Conservation (phyloP, 2,329 filamentous ascomycete species). For the Colletotrichum cereale region DNA sequence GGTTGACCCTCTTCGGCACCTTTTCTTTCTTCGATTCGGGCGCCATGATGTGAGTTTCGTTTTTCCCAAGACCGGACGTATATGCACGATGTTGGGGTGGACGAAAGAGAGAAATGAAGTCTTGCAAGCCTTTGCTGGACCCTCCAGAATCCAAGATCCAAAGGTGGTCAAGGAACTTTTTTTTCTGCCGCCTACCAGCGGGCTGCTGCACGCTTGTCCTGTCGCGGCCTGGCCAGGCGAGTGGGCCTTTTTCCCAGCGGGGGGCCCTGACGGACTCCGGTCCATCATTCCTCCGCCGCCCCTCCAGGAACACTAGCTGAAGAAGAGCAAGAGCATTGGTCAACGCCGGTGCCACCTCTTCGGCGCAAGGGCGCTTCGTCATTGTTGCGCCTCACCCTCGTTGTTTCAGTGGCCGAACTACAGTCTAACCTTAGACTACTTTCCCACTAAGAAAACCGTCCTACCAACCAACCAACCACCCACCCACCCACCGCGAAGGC, state of each 20-base stretch:
- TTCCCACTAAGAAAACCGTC: conserved; percentile 19
- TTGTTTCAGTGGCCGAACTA: conserved; percentile 39
- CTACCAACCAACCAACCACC: conserved; percentile 38
- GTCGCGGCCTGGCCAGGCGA: conserved; percentile 10
- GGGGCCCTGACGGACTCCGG: conserved; percentile 35
- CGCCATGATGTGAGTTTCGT: conserved; percentile 18
- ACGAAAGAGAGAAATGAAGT: conserved; percentile 2
- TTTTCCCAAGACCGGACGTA: background rate
- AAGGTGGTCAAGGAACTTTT: conserved; percentile 40
- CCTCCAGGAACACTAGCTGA: conserved; percentile 22
- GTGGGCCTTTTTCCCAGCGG: conserved; percentile 41
- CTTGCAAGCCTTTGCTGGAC: conserved; percentile 4
- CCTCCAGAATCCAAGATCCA: conserved; percentile 21
- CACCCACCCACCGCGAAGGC: conserved; percentile 36
- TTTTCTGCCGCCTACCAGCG: conserved; percentile 36
- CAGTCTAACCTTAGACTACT: conserved; percentile 26
- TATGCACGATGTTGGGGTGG: background rate
- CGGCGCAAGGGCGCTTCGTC: conserved; percentile 42
- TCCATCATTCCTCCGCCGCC: conserved; percentile 31
- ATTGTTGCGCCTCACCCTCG: conserved; percentile 46
- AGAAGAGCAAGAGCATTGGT: conserved; percentile 36
- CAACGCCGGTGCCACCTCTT: conserved; percentile 23
- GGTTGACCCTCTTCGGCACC: conserved; percentile 57
- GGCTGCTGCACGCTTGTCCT: conserved; percentile 29
- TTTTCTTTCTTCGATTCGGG: conserved; percentile 29